Base-by-base conservation (phyloP, 1,284 basidiomycete species). In the Papiliotrema fonsecae region DNA sequence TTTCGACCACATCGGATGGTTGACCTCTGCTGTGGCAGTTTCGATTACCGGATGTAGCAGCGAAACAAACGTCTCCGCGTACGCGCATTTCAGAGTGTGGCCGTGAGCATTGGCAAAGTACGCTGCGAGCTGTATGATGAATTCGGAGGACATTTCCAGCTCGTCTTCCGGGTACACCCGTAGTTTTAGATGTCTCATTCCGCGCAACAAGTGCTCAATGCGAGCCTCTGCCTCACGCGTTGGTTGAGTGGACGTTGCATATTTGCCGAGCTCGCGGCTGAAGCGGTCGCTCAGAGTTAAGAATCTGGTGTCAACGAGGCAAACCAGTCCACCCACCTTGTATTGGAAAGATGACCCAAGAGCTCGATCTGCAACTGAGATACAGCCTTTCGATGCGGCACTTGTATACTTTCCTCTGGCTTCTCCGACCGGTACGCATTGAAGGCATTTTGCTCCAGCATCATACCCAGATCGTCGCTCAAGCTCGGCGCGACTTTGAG, bases 21-120 rank as follows among this genome's bases (percentile, higher is more conserved):
- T 96, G 42, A 94, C 89, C 75, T 97, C 93, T 1, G 90, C 93
- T 68, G 94, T 91, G 0, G 91, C 93, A 24, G 87, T 91, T 84
- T 92, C 89, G 51, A 87, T 87, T 34, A 97, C 89, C 0, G 89
- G 88, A 73, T 96, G 88, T 39, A 97, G 70, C 13, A 97, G 71
- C 39, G 84, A 78, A 3, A 84, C 80, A 34, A 97, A 76, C 0
- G 85, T 85, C 56, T 96, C 88, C 1, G 89, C 87, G 67, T 93
- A 96, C 2, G 86, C 83, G 16, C 80, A 80, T 74, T 97, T 97
- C 52, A 97, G 76, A 27, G 83, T 81, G 45, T 83, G 78, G 9
- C 93, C 93, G 61, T 93, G 92, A 0, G 88, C 83, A 54, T 87
- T 82, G 26, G 82, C 84, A 64, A 91, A 97, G 1, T 86, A 84